Evolutionary conservation across 805 yeast genomes (phyloP).

Genomic region (Ogataea naganishii): DNA sequence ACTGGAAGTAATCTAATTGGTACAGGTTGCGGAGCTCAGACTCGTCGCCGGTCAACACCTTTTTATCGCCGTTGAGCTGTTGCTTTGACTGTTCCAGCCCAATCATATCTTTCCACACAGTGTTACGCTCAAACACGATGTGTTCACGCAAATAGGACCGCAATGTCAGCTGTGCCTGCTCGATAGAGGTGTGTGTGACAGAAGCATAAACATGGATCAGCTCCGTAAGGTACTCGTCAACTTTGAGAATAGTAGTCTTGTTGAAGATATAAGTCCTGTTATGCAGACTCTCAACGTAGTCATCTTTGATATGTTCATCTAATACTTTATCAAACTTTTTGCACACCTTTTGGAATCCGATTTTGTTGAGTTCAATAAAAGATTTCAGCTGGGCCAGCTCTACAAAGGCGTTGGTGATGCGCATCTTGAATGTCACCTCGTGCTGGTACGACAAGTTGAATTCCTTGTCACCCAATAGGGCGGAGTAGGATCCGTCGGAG

Average conservation of each 20-base stretch:
- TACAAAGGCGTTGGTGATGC: conserved; percentile 35
- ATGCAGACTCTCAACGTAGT: conserved; percentile 23
- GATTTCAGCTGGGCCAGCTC: conserved; percentile 41
- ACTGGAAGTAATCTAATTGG: conserved; percentile 23
- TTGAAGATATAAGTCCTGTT: conserved; percentile 30
- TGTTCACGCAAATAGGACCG: conserved; percentile 48
- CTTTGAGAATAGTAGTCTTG: conserved; percentile 12
- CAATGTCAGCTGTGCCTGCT: conserved; percentile 20
- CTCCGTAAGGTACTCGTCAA: conserved; percentile 22
- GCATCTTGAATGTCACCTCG: conserved; percentile 36
- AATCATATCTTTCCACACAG: conserved; percentile 50
- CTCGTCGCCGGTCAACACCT: conserved; percentile 27
- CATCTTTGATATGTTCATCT: conserved; percentile 32
- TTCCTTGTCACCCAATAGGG: conserved; percentile 40
- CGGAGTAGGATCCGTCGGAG: no score
- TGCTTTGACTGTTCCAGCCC: conserved; percentile 28
- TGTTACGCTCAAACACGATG: conserved; percentile 47
- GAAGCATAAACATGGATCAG: conserved; percentile 19
- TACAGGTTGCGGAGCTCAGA: conserved; percentile 21
- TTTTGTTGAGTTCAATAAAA: conserved; percentile 40
- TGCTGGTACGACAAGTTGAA: conserved; percentile 41
- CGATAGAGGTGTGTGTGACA: conserved; percentile 14
- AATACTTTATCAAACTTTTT: conserved; percentile 46
- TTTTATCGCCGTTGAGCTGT: conserved; percentile 21
- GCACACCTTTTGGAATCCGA: conserved; percentile 44